Percentiles rank a stretch among this genome's conserved stretches.
Evolutionary conservation across 441 rosid genomes (phyloP).

Genomic region (Melianthus villosus): DNA sequence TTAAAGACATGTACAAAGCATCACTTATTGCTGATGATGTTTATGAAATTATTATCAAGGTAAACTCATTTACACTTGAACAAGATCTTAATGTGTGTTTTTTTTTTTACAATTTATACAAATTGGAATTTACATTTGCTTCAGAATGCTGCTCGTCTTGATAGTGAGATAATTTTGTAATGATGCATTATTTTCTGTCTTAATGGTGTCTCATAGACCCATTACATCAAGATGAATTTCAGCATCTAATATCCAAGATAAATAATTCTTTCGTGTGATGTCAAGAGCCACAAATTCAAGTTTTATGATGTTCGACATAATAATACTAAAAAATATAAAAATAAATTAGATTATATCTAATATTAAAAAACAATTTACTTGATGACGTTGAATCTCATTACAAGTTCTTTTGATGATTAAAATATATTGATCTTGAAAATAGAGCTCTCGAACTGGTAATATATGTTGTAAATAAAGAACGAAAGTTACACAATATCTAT

Average conservation of each 20-base stretch:
- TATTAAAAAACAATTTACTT: too few relatives aligned
- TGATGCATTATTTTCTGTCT: not conserved
- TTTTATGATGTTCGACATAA: conserved; percentile 2
- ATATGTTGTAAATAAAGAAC: too few relatives aligned
- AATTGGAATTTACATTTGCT: not conserved
- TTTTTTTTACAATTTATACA: not conserved
- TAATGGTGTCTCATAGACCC: not conserved
- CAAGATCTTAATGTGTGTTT: not conserved
- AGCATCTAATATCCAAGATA: conserved; percentile 4
- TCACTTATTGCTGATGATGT: conserved; percentile 76
- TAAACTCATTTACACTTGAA: conserved; percentile 3
- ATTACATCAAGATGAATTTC: not conserved
- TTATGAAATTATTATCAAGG: conserved; percentile 70
- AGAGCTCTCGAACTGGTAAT: too few relatives aligned
- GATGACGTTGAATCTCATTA: too few relatives aligned
- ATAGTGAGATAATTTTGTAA: conserved; percentile 58
- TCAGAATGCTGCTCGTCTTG: conserved; percentile 65
- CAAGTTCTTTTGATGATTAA: too few relatives aligned
- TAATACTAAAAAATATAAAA: too few relatives aligned
- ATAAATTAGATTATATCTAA: too few relatives aligned
- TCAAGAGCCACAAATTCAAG: conserved; percentile 4
- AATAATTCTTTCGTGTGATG: not conserved
- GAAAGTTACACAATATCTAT: too few relatives aligned
- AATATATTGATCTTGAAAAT: too few relatives aligned
- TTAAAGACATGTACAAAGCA: conserved; percentile 65